Evolutionary conservation across 306 rosid genomes (phyloP).

Genomic region (cucumber (Cucumis sativus)): DNA sequence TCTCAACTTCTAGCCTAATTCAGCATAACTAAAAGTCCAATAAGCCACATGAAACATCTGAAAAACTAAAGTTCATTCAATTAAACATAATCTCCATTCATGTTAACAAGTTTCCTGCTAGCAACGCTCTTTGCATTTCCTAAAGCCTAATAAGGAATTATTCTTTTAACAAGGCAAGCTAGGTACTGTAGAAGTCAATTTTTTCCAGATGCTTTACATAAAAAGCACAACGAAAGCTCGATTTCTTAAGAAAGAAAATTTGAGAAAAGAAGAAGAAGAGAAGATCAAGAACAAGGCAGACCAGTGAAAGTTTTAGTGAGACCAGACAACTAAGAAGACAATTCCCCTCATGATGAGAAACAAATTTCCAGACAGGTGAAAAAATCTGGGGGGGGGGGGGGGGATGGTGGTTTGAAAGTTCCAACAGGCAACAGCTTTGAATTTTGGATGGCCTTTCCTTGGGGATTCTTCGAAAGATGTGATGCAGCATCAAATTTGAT

Average conservation of each 20-base stretch:
- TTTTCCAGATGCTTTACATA: not conserved
- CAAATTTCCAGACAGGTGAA: not conserved
- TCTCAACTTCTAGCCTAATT: not conserved
- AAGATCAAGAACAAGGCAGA: not conserved
- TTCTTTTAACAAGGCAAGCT: not conserved
- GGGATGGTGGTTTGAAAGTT: not conserved
- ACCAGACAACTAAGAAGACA: not conserved
- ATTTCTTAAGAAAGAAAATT: not conserved
- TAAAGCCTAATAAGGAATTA: not conserved
- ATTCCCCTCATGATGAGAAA: not conserved
- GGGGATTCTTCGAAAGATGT: not conserved
- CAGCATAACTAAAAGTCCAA: not conserved
- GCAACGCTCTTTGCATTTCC: not conserved
- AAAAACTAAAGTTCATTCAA: not conserved
- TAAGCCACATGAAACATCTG: not conserved
- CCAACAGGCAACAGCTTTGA: not conserved
- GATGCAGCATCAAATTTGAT: not conserved
- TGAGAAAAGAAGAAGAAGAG: not conserved
- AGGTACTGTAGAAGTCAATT: not conserved
- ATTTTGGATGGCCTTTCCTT: not conserved
- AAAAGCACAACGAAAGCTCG: not conserved
- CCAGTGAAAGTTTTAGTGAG: not conserved
- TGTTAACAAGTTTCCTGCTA: not conserved
- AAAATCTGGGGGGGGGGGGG: not conserved
- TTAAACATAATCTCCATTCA: not conserved